Evolutionary conservation across 306 rosid genomes (phyloP).

Genomic region (Medicago ruthenica): DNA sequence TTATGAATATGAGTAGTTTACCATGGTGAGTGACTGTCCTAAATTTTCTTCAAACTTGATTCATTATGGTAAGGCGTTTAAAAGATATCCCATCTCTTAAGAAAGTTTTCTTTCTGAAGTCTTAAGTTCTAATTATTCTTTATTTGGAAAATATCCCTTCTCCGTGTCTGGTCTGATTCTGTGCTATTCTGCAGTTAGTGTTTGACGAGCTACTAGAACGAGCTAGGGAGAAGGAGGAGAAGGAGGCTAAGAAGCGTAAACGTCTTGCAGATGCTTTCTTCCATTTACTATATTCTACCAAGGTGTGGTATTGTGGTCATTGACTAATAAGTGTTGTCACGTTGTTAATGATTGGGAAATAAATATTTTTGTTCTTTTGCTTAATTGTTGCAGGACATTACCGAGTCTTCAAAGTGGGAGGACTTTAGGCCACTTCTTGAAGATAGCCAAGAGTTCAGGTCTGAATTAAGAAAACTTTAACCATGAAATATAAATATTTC

Average conservation of each 20-base stretch:
- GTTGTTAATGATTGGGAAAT: constrained; percentile 35
- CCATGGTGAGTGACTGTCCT: not conserved
- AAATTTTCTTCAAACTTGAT: too few relatives aligned
- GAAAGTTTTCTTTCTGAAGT: constrained; percentile 11
- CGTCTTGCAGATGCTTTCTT: constrained; percentile 78
- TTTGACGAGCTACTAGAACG: constrained; percentile 85
- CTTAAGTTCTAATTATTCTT: constrained; percentile 37
- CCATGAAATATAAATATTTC: constrained; percentile 26
- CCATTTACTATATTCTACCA: constrained; percentile 65
- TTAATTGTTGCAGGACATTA: constrained; percentile 69
- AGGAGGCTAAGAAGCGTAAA: constrained; percentile 86
- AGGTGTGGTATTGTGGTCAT: constrained; percentile 59
- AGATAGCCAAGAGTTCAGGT: constrained; percentile 83
- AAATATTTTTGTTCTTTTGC: constrained; percentile 32
- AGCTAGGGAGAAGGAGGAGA: constrained; percentile 86
- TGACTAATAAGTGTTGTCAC: constrained; percentile 30
- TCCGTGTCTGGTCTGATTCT: constrained; percentile 40
- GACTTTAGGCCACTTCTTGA: constrained; percentile 64
- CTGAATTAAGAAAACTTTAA: constrained; percentile 43
- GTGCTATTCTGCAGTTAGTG: constrained; percentile 71
- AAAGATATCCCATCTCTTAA: constrained; percentile 17
- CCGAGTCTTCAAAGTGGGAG: constrained; percentile 78
- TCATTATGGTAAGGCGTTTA: not conserved
- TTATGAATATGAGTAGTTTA: too few relatives aligned
- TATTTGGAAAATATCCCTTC: constrained; percentile 24